A percentile compares a stretch with the other conserved stretches of the same genome.
These are phyloP conservation scores for Euryodendron excelsum DNA, from an alignment of 148 eudicot genomes.

Conservation along the genomic window DNA sequence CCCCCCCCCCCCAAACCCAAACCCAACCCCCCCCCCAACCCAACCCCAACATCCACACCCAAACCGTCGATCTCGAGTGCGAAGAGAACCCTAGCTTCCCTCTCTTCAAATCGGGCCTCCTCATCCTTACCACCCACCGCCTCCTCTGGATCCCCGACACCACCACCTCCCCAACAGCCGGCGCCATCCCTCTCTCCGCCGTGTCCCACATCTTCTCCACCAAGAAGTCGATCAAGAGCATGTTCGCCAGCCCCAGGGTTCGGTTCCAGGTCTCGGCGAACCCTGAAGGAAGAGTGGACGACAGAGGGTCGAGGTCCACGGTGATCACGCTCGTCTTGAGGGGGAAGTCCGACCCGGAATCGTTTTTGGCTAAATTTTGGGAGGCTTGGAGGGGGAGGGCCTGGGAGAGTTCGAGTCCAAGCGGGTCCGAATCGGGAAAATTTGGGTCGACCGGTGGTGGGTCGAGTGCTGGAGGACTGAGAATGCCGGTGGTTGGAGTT, in stretches of 20 bases:
- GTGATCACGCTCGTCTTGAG: conserved; percentile 67
- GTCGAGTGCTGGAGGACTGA: conserved; percentile 30
- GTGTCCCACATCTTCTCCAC: conserved; percentile 55
- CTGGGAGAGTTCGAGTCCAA: conserved; percentile 48
- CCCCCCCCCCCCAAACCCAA: no score
- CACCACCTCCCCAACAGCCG: conserved; percentile 28
- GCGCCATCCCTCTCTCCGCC: conserved; percentile 49
- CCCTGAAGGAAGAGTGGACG: conserved; percentile 46
- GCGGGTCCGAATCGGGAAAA: conserved; percentile 20
- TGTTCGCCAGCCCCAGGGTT: conserved; percentile 66
- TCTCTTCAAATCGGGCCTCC: conserved; percentile 48
- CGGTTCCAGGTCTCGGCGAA: conserved; percentile 50
- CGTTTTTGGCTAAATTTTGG: conserved; percentile 60
- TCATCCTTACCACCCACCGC: conserved; percentile 79
- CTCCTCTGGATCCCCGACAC: conserved; percentile 54
- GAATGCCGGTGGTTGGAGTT: conserved; percentile 81
- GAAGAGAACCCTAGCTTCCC: conserved; percentile 47
- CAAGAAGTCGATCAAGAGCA: conserved; percentile 67
- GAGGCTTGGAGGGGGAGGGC: conserved; percentile 73
- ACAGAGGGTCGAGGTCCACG: conserved; percentile 22
- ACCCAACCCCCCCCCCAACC: no score
- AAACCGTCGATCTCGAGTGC: conserved; percentile 59
- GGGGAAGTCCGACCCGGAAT: conserved; percentile 66
- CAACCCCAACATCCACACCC: no score
- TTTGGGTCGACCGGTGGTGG: conserved; percentile 10